A percentile compares a stretch with the other conserved stretches of the same genome.
These are phyloP conservation scores for Raddia distichophylla DNA, from an alignment of 176 grass and related monocot species.

Conservation along the genomic window DNA sequence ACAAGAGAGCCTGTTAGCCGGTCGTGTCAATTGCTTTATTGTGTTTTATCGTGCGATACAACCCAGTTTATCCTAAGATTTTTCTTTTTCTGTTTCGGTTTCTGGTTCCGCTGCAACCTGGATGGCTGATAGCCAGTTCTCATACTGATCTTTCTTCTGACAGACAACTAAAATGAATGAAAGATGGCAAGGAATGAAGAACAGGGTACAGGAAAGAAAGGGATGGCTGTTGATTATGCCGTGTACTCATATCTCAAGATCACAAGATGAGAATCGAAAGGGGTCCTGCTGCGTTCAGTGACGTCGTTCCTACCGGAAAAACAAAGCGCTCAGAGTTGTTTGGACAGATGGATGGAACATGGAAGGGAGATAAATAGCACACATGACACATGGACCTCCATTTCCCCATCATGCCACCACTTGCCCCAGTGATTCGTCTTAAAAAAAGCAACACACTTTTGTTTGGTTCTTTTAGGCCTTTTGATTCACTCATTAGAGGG, in stretches of 20 bases:
- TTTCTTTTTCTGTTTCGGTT: too few relatives aligned
- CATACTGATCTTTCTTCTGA: background rate
- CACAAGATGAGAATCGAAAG: background rate
- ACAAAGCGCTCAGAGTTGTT: background rate
- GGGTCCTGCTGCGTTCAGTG: conserved; percentile 7
- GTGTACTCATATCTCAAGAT: background rate
- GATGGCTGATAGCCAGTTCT: background rate
- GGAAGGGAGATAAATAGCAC: background rate
- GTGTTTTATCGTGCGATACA: background rate
- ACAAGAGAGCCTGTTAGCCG: background rate
- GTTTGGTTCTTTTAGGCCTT: conserved; percentile 12
- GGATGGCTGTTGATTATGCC: too few relatives aligned
- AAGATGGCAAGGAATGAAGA: conserved; percentile 6
- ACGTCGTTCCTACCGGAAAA: conserved; percentile 48
- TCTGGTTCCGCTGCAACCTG: background rate
- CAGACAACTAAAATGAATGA: conserved; percentile 30
- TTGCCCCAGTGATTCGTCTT: background rate
- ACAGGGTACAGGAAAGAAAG: background rate
- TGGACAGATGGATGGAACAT: background rate
- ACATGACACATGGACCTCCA: background rate
- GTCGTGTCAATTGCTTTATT: background rate
- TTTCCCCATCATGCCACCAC: background rate
- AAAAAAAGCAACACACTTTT: background rate
- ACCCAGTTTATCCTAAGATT: background rate
- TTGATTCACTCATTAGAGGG: background rate